A percentile compares a stretch with the other conserved stretches of the same genome.
phyloP scores from a whole-genome alignment of 2,329 filamentous ascomycete species.

The Uncinocarpus reesii region DNA sequence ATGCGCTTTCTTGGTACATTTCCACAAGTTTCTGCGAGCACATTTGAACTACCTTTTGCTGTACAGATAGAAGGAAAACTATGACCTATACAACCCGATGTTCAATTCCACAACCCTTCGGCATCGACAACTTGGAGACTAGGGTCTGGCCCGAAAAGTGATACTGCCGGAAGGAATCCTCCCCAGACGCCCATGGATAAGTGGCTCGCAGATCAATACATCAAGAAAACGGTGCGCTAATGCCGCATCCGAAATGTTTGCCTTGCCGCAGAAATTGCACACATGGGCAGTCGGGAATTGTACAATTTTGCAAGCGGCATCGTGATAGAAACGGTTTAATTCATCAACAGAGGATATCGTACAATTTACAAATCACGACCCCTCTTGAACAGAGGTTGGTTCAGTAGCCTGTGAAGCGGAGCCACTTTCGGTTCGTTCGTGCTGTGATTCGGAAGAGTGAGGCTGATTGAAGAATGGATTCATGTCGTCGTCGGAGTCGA shows the following conservation, averaged over 20 bases:
- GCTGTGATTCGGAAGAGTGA: slow-evolving; percentile 16
- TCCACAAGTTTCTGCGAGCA: background rate
- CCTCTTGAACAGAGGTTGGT: slow-evolving; percentile 7
- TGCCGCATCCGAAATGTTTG: too few relatives aligned
- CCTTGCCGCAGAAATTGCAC: too few relatives aligned
- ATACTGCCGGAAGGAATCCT: too few relatives aligned
- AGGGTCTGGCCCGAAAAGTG: too few relatives aligned
- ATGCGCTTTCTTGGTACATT: background rate
- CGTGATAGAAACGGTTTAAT: background rate
- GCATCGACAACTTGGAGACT: too few relatives aligned
- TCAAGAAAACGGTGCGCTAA: too few relatives aligned
- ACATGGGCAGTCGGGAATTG: too few relatives aligned
- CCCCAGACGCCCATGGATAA: too few relatives aligned
- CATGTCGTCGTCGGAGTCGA: slow-evolving; percentile 84
- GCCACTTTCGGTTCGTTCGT: slow-evolving; percentile 10
- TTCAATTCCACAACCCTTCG: too few relatives aligned
- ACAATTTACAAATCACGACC: slow-evolving; percentile 6
- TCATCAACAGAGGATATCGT: slow-evolving; percentile 4
- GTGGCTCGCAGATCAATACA: too few relatives aligned
- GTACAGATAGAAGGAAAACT: background rate
- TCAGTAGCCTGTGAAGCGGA: slow-evolving; percentile 2
- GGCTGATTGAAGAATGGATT: slow-evolving; percentile 37
- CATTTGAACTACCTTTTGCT: background rate
- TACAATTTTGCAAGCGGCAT: background rate
- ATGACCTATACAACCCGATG: background rate